A percentile compares a stretch with the other conserved stretches of the same genome.
phyloP scores from a whole-genome alignment of 2,329 filamentous ascomycete genomes.

The Pyrenochaeta sp. region DNA sequence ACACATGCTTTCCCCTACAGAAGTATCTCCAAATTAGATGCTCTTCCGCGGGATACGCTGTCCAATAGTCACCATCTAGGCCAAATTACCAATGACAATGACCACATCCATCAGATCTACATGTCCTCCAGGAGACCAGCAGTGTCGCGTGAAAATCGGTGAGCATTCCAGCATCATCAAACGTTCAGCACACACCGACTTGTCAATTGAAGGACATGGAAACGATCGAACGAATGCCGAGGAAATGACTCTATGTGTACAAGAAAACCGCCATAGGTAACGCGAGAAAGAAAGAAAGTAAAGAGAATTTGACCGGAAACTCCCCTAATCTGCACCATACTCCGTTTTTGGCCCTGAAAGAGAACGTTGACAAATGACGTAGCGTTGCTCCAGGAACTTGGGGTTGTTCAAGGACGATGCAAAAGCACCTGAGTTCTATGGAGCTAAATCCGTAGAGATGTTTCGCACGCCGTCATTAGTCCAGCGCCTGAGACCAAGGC shows the following conservation, averaged over 20 bases:
- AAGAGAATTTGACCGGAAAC: background rate
- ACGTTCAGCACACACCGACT: conserved; percentile 4
- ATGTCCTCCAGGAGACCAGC: conserved; percentile 2
- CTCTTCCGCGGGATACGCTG: background rate
- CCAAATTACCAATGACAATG: conserved; percentile 6
- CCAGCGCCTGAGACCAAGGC: conserved; percentile 21
- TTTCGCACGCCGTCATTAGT: background rate
- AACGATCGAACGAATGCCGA: conserved; percentile 10
- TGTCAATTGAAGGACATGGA: conserved; percentile 9
- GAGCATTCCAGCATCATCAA: conserved; percentile 36
- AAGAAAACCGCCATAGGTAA: conserved; percentile 3
- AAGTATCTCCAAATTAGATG: background rate
- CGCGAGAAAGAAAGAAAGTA: conserved; percentile 1
- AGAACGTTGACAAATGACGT: background rate
- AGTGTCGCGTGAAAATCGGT: conserved; percentile 12
- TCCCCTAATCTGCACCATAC: background rate
- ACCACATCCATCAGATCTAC: conserved; percentile 1
- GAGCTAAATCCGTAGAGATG: too few relatives aligned
- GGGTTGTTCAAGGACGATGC: background rate
- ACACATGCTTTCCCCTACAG: background rate
- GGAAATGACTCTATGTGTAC: conserved; percentile 8
- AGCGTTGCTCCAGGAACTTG: background rate
- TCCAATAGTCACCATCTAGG: background rate
- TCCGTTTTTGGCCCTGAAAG: background rate
- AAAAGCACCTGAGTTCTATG: background rate